Base-by-base conservation (phyloP, 2,329 filamentous ascomycete species). In the Cadophora sp. region DNA sequence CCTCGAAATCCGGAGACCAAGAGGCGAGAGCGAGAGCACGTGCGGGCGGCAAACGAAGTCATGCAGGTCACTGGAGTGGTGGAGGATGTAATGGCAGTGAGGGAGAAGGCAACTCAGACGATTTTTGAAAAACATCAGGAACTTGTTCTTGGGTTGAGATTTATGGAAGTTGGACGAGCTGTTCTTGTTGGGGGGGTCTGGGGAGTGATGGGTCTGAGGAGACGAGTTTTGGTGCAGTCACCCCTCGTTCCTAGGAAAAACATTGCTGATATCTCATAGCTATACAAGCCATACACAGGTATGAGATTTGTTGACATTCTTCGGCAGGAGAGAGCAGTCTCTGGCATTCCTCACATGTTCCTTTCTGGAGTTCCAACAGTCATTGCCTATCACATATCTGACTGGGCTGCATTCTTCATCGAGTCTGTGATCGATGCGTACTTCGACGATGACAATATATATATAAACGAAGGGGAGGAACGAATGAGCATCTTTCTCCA, bases 41-140 rank as follows among this genome's bases (percentile, higher is more conserved):
- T 78, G 27, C 72, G 76, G 36, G 76, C 77, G 22, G 75, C 76
- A 41, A 78, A 78, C 63, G 77, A 78, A 69, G 77, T 78, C 33
- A 76, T 78, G 75, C 73, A 76, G 60, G 75, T 75, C 33, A 77
- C 76, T 13, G 77, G 77, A 22, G 71, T 78, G 18, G 74, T 78
- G 13, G 77, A 78, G 66, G 73, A 77, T 56, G 68, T 71, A 16
- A 48, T 65, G 33, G 71, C 70, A 22, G 73, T 72, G 24, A 76
- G 70, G 41, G 64, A 53, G 16, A 75, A 74, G 59, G 71, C 68
- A 3, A 70, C 55, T 9, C 65, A 71, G 59, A 59, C 64, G 7
- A 66, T 65, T 18, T 22, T 64, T 11, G 66, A 70, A 1, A 73
- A 72, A 62, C 71, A 71, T 50, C 59, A 71, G 50, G 76, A 78